Evolutionary conservation across 208 protist genomes (phyloP), one percentile per base, ranked within the genome.

Genomic region (Crithidia sp.): DNA sequence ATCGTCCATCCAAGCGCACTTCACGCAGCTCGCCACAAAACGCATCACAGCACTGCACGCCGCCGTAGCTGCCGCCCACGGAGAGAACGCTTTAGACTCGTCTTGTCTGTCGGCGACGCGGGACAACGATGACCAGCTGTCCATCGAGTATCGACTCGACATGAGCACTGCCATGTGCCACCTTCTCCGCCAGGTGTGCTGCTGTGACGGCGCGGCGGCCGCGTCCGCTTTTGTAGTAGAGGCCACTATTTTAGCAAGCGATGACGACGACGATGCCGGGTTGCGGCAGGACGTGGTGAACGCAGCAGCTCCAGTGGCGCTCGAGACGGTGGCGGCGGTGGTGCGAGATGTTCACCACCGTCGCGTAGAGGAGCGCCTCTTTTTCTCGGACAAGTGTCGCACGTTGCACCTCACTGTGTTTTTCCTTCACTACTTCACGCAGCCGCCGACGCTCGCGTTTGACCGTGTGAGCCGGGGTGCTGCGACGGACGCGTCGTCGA

Each of bases 381-480:
- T 81, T 8, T 52, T 64, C 50, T 61, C 63, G 12, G n/a, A 14
- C 3, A 49, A 45, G 28, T 55, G 40, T 5, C 76, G 76, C 41
- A 55, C 54, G 44, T 10, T 7, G 8, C 72, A 78, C 58, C 73
- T 83, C 28, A 36, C 9, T 4, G 43, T 69, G 13, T 80, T 76
- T 56, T 54, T 77, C 8, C 49, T 69, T 45, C 67, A 74, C 19
- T 84, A 76, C 67, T 76, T 83, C 66, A 75, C 76, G 5, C 76
- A 81, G 57, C 61, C 57, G 53, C 76, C 76, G 2, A 71, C 61
- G 5, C 9, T 50, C 19, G 62, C 69, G 28, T 81, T 81, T 61
- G 74, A 79, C 55, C 67, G 67, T 5, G 53, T 62, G 19, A n/a
- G 12, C 6, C 7, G 43, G 16, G 36, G 67, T 2, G 45, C 49